Evolutionary conservation across 176 grass and related monocot genomes (phyloP).

Genomic region (Themeda triandra): DNA sequence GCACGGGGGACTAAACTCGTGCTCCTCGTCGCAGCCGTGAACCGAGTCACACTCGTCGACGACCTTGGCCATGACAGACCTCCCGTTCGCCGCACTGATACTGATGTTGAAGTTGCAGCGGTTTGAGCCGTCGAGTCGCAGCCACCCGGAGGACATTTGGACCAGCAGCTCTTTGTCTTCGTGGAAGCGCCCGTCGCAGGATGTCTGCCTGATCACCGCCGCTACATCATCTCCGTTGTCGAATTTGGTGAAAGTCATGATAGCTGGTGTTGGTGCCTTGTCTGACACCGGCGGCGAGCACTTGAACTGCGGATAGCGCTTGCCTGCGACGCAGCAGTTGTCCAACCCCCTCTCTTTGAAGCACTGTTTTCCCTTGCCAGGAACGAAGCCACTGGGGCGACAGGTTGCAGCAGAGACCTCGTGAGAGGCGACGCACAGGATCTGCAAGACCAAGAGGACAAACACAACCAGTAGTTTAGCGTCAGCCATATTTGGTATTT

Average conservation of each 20-base stretch:
- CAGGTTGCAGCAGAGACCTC: constrained; percentile 15
- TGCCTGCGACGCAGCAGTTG: constrained; percentile 20
- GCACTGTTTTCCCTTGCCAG: constrained; percentile 23
- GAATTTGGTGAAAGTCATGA: constrained; percentile 25
- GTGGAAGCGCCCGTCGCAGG: constrained; percentile 34
- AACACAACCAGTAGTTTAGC: not conserved
- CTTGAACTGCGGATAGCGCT: constrained; percentile 22
- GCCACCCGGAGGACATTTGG: constrained; percentile 48
- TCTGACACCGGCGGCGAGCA: constrained; percentile 51
- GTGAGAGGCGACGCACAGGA: not conserved
- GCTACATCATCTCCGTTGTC: not conserved
- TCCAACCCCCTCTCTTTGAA: not conserved
- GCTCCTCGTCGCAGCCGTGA: constrained; percentile 28
- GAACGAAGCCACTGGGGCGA: not conserved
- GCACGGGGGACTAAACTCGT: constrained; percentile 45
- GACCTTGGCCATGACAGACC: constrained; percentile 48
- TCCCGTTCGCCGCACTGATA: constrained; percentile 24
- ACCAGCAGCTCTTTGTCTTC: constrained; percentile 40
- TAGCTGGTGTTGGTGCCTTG: constrained; percentile 25
- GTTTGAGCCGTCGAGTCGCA: not conserved
- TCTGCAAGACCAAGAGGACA: not conserved
- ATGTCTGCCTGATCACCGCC: not conserved
- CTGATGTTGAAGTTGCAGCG: constrained; percentile 51
- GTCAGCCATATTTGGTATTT: not conserved
- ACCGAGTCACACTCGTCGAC: constrained; percentile 59